Conservation (phyloP, 805 yeast species). For the Suhomyces faveliae region DNA sequence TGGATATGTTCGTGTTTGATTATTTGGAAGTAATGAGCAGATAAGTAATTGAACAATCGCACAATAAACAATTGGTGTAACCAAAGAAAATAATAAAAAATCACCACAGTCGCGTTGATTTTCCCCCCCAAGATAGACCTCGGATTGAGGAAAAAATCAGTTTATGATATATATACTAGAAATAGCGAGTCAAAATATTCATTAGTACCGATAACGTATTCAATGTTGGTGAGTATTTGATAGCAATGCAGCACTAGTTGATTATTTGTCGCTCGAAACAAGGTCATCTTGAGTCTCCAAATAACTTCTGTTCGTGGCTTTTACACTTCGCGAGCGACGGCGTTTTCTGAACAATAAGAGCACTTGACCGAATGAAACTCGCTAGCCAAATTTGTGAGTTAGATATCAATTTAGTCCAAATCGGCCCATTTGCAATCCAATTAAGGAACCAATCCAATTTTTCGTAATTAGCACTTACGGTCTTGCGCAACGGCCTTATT, state of each 20-base stretch:
- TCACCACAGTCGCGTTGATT: too few relatives aligned
- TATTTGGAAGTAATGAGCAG: too few relatives aligned
- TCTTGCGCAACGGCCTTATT: background rate
- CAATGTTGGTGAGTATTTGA: too few relatives aligned
- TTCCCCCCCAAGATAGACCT: too few relatives aligned
- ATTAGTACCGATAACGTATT: too few relatives aligned
- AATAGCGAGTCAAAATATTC: too few relatives aligned
- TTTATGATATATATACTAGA: too few relatives aligned
- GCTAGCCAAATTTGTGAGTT: background rate
- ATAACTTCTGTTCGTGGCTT: background rate
- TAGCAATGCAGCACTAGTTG: too few relatives aligned
- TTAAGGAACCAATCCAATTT: background rate
- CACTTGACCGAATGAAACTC: background rate
- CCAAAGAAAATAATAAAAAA: too few relatives aligned
- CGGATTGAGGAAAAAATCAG: too few relatives aligned
- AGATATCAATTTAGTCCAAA: background rate
- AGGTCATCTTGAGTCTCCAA: background rate
- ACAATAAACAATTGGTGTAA: too few relatives aligned
- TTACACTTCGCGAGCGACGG: background rate
- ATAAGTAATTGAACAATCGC: too few relatives aligned
- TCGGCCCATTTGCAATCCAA: background rate
- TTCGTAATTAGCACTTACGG: background rate
- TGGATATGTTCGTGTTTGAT: background rate
- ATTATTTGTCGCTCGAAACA: background rate
- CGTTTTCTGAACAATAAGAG: background rate